Base-by-base conservation (phyloP, 805 yeast genomes). In the Teunomyces funiuensis region DNA sequence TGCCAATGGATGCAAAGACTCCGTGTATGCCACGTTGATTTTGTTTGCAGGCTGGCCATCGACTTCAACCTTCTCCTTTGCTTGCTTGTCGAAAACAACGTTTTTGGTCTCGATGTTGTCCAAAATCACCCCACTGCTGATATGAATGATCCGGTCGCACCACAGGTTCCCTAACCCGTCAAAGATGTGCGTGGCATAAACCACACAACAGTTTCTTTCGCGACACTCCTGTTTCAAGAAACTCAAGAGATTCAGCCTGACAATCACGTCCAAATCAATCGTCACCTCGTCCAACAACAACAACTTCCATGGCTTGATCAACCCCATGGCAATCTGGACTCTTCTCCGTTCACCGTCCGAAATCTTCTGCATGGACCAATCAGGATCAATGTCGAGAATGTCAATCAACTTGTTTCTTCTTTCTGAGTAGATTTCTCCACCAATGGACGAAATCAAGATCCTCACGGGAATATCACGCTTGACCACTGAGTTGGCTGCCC, bases 301-400 rank as follows among this genome's bases (percentile, higher is more conserved):
- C 15, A 89, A 73, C 46, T 79, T 80, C 96, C 97, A 93, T 5
- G 97, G 97, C 53, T 84, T 82, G 46, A 91, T 66, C 36, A 93
- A 71, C 0, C 98, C 98, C 96, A 93, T 89, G 25, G 83, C 86
- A 43, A 93, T 69, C 58, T 93, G 99, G 1, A 93, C 98, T 45
- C 99, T 73, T 51, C 99, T 74, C 45, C 98, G 77, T 59, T 93
- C 97, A 19, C 99, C 99, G 60, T 93, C 99, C 37, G 95, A 85
- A 29, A 91, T 82, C 37, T 78, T 79, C 50, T 86, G 85, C 97
- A 93, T 90, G 50, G 89, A 79, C 99, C 99, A 93, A 13, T 74
- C 71, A 19, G 88, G 73, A 54, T 91, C 95, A 42, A 93, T 82
- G 53, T 91, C 99, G 49, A 93, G 68, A 40, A 93, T 74, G 25